Evolutionary conservation across 805 yeast genomes (phyloP).

Genomic region (Yarrowia sp.): DNA sequence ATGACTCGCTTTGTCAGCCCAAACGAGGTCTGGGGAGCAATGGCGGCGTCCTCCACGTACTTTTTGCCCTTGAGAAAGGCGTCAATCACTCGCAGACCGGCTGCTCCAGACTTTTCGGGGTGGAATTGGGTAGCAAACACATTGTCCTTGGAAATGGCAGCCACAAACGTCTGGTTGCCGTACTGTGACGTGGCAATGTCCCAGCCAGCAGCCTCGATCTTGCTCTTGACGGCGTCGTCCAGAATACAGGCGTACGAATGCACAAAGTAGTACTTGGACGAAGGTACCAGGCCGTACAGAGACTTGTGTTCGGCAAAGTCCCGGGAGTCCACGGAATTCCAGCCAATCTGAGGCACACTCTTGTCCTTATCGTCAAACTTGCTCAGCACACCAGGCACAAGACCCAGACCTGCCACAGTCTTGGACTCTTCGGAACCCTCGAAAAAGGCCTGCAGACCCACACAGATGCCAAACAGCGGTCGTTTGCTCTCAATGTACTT

Average conservation of each 20-base stretch:
- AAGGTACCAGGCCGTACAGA: conserved; percentile 70
- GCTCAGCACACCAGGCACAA: conserved; percentile 59
- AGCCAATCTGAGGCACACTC: conserved; percentile 96
- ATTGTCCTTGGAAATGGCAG: conserved; percentile 78
- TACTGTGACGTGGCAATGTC: conserved; percentile 73
- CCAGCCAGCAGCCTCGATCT: conserved; percentile 60
- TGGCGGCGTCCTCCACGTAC: conserved; percentile 44
- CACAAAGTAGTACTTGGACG: conserved; percentile 86
- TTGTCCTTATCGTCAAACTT: conserved; percentile 70
- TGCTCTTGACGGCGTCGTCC: conserved; percentile 9
- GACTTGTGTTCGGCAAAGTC: conserved; percentile 42
- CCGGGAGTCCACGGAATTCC: conserved; percentile 62
- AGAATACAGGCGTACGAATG: conserved; percentile 85
- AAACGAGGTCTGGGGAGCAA: conserved; percentile 19
- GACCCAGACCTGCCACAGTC: conserved; percentile 64
- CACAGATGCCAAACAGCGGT: conserved; percentile 96
- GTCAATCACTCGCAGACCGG: conserved; percentile 80
- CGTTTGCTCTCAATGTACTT: conserved; percentile 76
- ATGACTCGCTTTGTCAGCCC: conserved; percentile 91
- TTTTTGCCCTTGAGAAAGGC: conserved; percentile 67
- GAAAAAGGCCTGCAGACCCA: conserved; percentile 90
- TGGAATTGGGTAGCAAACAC: conserved; percentile 97
- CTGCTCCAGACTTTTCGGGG: conserved; percentile 96
- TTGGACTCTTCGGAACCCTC: conserved; percentile 77
- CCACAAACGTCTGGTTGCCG: conserved; percentile 80